Percentiles rank a stretch among this genome's conserved stretches.
phyloP scores from a whole-genome alignment of 139 green algal species.

The Coccomyxa sp. region DNA sequence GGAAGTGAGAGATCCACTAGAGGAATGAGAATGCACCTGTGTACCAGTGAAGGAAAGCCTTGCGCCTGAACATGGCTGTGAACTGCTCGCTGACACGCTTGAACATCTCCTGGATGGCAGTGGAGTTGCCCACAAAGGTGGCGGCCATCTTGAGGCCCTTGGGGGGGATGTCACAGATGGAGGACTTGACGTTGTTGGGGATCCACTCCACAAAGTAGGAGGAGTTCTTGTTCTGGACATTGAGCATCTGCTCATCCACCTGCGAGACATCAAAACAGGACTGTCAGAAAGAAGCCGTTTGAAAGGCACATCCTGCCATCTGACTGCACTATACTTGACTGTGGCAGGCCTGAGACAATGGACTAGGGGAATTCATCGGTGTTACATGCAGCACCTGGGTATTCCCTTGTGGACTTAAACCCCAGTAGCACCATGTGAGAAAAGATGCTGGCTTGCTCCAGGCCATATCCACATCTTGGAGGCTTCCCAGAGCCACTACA shows the following conservation, averaged over 20 bases:
- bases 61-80: constrained; percentile 96
- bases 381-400: too few species aligned
- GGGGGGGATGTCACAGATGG: constrained; percentile 93
- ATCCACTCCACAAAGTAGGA: constrained; percentile 99
- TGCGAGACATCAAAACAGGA: constrained; percentile 20
- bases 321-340: too few species aligned
- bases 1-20: too few species aligned
- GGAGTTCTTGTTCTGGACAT: constrained; percentile 96
- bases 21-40: constrained; percentile 31
- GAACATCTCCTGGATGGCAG: constrained; percentile 93
- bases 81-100: constrained; percentile 93
- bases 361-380: too few species aligned
- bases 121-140: constrained; percentile 96
- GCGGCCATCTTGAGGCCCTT: constrained; percentile 94
- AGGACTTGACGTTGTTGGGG: constrained; percentile 98
- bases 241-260: constrained; percentile 96
- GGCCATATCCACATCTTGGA: too few species aligned
- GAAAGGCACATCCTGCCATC: too few species aligned
- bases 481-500: too few species aligned
- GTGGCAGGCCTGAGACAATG: too few species aligned
- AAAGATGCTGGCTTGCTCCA: too few species aligned
- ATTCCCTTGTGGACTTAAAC: too few species aligned
- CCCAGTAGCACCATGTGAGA: too few species aligned
- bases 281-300: too few species aligned
- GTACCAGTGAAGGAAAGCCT: constrained; percentile 82